A percentile compares a stretch with the other conserved stretches of the same genome.
Conservation (phyloP, 495 filamentous ascomycete species). For the Rostrohypoxylon terebratum region DNA sequence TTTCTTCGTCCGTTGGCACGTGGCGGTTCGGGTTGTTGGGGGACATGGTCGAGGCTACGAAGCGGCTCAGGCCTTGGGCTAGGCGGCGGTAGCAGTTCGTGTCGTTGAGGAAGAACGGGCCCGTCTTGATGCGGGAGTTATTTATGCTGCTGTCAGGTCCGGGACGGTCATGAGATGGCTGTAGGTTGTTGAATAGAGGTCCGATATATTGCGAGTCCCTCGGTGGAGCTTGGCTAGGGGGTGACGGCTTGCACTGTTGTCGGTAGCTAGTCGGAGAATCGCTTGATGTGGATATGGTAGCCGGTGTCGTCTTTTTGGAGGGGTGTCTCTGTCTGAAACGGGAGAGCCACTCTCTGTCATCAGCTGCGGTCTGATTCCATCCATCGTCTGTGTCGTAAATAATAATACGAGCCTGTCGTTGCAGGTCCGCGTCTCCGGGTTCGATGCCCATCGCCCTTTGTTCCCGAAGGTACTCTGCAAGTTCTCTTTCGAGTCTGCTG, state of each 20-base stretch:
- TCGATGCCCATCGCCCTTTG: constrained; percentile 62
- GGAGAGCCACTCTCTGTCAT: constrained; percentile 71
- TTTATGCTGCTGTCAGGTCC: constrained; percentile 10
- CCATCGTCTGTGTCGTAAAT: constrained; percentile 74
- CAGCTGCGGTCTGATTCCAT: constrained; percentile 79
- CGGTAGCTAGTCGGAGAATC: constrained; percentile 26
- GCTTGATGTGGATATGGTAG: constrained; percentile 16
- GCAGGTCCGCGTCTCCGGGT: constrained; percentile 71
- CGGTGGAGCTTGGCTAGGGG: constrained; percentile 14
- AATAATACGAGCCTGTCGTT: constrained; percentile 70
- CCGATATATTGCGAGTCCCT: constrained; percentile 32
- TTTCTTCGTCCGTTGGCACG: constrained; percentile 64
- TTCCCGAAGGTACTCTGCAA: constrained; percentile 66
- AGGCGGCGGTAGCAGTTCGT: constrained; percentile 66
- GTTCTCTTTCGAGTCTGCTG: constrained; percentile 67
- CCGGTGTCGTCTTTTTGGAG: neutral
- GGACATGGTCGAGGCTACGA: constrained; percentile 60
- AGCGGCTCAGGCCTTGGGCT: constrained; percentile 61
- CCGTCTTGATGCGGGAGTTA: constrained; percentile 43
- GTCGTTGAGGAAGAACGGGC: constrained; percentile 61
- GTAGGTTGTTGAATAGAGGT: constrained; percentile 19
- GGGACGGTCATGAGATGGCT: neutral
- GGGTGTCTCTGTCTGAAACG: constrained; percentile 58
- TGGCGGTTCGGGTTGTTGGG: constrained; percentile 65
- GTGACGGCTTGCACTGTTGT: neutral